Base-by-base conservation (phyloP, 1,139 yeast genomes). In the Yamadazyma blattariae region DNA sequence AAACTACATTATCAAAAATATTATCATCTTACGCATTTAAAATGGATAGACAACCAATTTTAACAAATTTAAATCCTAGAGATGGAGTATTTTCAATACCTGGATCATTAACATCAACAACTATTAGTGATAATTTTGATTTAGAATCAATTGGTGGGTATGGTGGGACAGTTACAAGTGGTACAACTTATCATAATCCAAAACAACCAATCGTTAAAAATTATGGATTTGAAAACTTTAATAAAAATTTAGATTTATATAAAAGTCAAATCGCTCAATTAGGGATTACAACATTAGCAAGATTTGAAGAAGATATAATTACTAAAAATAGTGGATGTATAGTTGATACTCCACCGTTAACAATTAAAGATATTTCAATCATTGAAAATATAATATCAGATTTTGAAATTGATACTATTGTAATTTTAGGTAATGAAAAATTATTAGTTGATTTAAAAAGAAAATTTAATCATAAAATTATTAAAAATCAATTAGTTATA, bases 161-260 rank as follows among this genome's bases (percentile, higher is more conserved):
- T 77, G 97, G 97, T 7, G 81, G 83, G 34, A 74, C 92, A 7
- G 77, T 85, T 33, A 46, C 95, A 0, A 84, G 90, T n/a, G 97
- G 97, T 17, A 86, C 94, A 1, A 77, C 94, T 2, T 61, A 71
- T 33, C 75, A 86, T 39, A 95, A 87, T 56, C 88, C 92, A 12
- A 87, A 88, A 54, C 95, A 87, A 54, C 97, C 97, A 1, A 57
- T 85, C 20, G 94, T 86, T 8, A 83, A 85, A 51, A 81, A 75
- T 50, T 88, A 71, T 57, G 98, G 98, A 0, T 71, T 82, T 36
- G 85, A 80, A 32, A 62, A 67, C 27, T 69, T 78, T 18, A 48
- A 62, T 3, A 81, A 79, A 12, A 89, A 89, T 56, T 51, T 73
- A 33, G 77, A 74, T 32, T 72, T 79, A 39, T 92, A 78, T 59